Conservation (phyloP, 2,329 filamentous ascomycete species). For the Trichoderma simmonsii region DNA sequence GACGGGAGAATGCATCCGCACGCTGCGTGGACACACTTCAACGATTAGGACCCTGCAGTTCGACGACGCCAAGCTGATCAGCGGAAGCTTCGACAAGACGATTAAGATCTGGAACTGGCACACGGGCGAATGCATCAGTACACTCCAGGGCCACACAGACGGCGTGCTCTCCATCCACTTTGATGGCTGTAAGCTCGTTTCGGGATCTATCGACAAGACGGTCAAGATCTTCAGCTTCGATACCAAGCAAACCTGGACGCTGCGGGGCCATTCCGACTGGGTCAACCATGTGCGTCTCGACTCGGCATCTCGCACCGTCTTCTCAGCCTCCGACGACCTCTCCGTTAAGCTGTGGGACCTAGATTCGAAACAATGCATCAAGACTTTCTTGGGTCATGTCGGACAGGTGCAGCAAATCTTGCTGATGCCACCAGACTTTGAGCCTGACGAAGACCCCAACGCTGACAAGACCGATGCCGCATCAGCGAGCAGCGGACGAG, state of each 20-base stretch:
- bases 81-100: conserved; percentile 80
- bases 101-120: conserved; percentile 97
- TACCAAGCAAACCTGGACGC: conserved; percentile 72
- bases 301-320: conserved; percentile 73
- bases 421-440: conserved; percentile 80
- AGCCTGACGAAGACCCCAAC: conserved; percentile 67
- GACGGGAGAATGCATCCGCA: conserved; percentile 81
- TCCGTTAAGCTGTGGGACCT: conserved; percentile 92
- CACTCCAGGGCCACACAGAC: conserved; percentile 71
- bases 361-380: conserved; percentile 75
- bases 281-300: conserved; percentile 95
- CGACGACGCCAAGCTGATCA: conserved; percentile 86
- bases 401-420: conserved; percentile 93
- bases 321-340: conserved; percentile 92
- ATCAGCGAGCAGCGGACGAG: conserved; percentile 49
- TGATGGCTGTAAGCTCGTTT: conserved; percentile 77
- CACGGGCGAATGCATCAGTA: conserved; percentile 81
- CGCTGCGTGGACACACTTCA: conserved; percentile 74
- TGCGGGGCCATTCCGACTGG: conserved; percentile 88
- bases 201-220: conserved; percentile 83
- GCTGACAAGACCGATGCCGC: conserved; percentile 52
- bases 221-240: conserved; percentile 93
- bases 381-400: conserved; percentile 80
- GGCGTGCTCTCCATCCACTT: conserved; percentile 89
- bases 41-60: conserved; percentile 90